Base-by-base conservation (phyloP, 2,329 filamentous ascomycete species). In the Fusarium nodosum region DNA sequence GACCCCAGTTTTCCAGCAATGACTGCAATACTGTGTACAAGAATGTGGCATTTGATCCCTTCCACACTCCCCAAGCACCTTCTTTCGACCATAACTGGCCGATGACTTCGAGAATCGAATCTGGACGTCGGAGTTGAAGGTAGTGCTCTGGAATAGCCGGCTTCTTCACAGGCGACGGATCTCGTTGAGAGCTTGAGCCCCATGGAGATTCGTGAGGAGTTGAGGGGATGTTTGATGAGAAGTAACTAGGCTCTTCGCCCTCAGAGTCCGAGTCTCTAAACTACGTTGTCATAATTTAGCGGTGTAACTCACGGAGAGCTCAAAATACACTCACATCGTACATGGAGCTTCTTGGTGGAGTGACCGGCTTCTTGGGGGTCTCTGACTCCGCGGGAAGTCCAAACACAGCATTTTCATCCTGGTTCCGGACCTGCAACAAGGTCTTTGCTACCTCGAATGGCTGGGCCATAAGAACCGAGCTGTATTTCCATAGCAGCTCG, bases 371-470 rank as follows among this genome's bases (percentile, higher is more conserved):
- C 75, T 54, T 64, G 51, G 47, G 66, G 10, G 57, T 54, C 42
- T 76, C 76, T 16, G 67, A 73, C 34, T 75, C 72, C 28, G 57
- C 51, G n/a, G 69, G 64, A 20, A 72, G 60, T 18, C 70, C 60
- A 38, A 77, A 53, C 12, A 72, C 65, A 41, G 82, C 83, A 36
- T 81, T 73, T 54, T 83, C 83, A 71, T 87, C 86, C 73, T 90
- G 87, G 66, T 79, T 81, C 69, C 86, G 88, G 53, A 94, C 89
- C 81, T 99, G 96, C 73, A 99, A 82, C 58, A 98, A 88, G 16
- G 91, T 96, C 86, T 97, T 98, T 76, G 95, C 94, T 60, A 97
- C 94, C 83, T 98, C 96, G 79, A 99, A 98, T 16, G 96, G 96
- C 81, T 99, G 96, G 56, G 93, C 92, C 77, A 97, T 90, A 75